Conservation (phyloP, 2,329 filamentous ascomycete genomes). For the Chalara sp. region DNA sequence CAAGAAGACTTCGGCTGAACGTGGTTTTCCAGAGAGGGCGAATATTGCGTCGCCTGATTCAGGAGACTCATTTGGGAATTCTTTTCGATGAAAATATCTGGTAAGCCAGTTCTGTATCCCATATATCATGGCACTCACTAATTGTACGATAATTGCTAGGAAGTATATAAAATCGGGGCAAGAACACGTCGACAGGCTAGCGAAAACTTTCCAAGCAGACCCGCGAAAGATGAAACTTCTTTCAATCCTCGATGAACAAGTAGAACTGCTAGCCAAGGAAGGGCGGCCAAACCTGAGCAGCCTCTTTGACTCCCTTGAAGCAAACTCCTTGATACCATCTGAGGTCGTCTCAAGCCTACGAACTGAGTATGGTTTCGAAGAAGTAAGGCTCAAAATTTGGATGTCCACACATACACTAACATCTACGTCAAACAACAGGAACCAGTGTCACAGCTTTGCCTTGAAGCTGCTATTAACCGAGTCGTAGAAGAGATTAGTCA, state of each 20-base stretch:
- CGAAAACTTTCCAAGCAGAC: slow-evolving; percentile 11
- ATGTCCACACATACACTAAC: slow-evolving; percentile 8
- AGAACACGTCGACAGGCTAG: slow-evolving; percentile 8
- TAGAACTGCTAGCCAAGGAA: slow-evolving; percentile 12
- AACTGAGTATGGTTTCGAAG: slow-evolving; percentile 11
- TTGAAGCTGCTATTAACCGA: slow-evolving; percentile 8
- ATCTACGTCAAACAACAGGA: slow-evolving; percentile 7
- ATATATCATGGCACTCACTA: slow-evolving; percentile 5
- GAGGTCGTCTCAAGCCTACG: slow-evolving; percentile 10
- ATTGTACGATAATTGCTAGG: slow-evolving; percentile 8
- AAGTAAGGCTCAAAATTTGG: slow-evolving; percentile 10
- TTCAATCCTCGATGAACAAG: slow-evolving; percentile 15
- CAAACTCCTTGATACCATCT: slow-evolving; percentile 10
- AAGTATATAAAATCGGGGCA: slow-evolving; percentile 11
- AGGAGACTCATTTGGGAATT: slow-evolving; percentile 9
- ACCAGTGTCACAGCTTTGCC: slow-evolving; percentile 8
- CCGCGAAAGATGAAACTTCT: slow-evolving; percentile 17
- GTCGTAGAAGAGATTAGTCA: slow-evolving; percentile 9
- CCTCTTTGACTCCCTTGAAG: slow-evolving; percentile 14
- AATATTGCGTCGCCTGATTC: slow-evolving; percentile 9
- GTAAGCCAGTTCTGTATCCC: slow-evolving; percentile 3
- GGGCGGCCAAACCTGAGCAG: slow-evolving; percentile 12
- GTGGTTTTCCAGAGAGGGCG: slow-evolving; percentile 9
- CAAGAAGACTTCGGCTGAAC: slow-evolving; percentile 8
- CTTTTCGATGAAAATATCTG: slow-evolving; percentile 11